Conservation (phyloP, 2,329 filamentous ascomycete genomes). For the Colletotrichum theobromicola region DNA sequence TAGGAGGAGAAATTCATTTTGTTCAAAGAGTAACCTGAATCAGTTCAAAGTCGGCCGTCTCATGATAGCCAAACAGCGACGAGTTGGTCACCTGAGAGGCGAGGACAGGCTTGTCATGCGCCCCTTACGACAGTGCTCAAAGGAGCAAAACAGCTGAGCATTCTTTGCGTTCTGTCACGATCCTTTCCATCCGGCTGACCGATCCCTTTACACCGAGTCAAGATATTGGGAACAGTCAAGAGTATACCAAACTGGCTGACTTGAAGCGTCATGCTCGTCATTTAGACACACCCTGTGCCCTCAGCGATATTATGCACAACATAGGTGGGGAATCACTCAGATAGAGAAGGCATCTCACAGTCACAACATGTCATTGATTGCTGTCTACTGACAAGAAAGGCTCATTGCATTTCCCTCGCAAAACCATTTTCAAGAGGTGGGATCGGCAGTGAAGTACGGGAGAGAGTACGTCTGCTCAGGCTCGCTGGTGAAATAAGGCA, state of each 20-base stretch:
- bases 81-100: too few species aligned
- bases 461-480: background rate
- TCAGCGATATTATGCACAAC: background rate
- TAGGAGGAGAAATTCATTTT: conserved; percentile 21
- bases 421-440: background rate
- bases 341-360: background rate
- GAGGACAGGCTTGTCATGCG: too few species aligned
- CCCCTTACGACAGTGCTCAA: too few species aligned
- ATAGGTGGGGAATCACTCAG: background rate
- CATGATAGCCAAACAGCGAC: too few species aligned
- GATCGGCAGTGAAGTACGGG: background rate
- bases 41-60: too few species aligned
- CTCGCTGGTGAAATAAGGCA: background rate
- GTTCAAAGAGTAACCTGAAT: conserved; percentile 6
- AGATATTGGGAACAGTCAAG: background rate
- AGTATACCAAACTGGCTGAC: background rate
- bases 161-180: background rate
- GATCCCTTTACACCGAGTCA: background rate
- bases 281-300: background rate
- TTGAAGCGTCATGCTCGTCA: background rate
- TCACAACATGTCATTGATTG: background rate
- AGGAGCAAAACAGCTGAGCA: too few species aligned
- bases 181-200: background rate
- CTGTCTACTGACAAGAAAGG: background rate
- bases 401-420: background rate